phyloP scores from a whole-genome alignment of 73 alveolate species.

The Tetrahymena elliotti region DNA sequence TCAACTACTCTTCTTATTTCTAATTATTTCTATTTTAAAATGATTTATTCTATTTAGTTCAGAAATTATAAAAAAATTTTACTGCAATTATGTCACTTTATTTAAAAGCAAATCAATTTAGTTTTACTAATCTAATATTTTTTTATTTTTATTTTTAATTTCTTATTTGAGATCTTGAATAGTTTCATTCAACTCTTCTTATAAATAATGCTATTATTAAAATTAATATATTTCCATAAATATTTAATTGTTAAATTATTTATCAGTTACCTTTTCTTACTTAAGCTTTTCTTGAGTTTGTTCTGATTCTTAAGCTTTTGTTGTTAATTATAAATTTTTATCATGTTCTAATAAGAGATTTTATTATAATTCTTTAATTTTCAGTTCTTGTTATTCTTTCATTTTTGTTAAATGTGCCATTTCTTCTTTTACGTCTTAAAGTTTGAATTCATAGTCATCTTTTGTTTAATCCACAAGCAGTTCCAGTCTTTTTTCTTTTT shows the following conservation, averaged over 20 bases:
- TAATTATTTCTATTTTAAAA: not conserved
- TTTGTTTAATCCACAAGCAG: not conserved
- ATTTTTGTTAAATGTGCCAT: not conserved
- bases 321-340: not conserved
- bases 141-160: not conserved
- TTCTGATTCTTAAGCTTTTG: not conserved
- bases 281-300: not conserved
- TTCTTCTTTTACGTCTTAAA: not conserved
- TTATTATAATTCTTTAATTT: not conserved
- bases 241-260: not conserved
- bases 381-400: not conserved
- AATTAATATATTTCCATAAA: no score
- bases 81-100: not conserved
- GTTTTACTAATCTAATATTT: not conserved
- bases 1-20: not conserved
- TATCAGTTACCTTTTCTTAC: not conserved
- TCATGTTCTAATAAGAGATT: not conserved
- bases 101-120: not conserved
- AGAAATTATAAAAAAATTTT: no score
- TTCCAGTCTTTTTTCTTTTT: not conserved
- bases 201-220: not conserved
- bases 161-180: not conserved
- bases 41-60: no score
- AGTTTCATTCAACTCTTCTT: not conserved
- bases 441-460: not conserved